phyloP scores from a whole-genome alignment of 129 eudicot genomes.

The carrot (Daucus carota) region DH1_v3.0 NC_030386.2:4335501-4336000 shows the following conservation, averaged over 20 bases:
- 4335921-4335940: background rate
- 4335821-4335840: background rate
- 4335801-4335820: too few relatives aligned
- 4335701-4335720: background rate
- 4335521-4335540: slow-evolving; percentile 2
- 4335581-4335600: background rate
- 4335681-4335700: background rate
- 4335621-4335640: background rate
- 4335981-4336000: background rate
- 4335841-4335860: background rate
- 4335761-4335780: background rate
- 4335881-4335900: background rate
- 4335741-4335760: background rate
- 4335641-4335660: background rate
- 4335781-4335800: background rate
- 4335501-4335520: slow-evolving; percentile 88
- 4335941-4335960: background rate
- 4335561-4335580: background rate
- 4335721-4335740: background rate
- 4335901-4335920: background rate
- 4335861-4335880: background rate
- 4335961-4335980: background rate
- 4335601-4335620: background rate
- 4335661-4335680: background rate
- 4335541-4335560: background rate